A percentile compares a stretch with the other conserved stretches of the same genome.
Conservation (phyloP, 306 rosid species). For the Pyrus pyrifolia region DNA sequence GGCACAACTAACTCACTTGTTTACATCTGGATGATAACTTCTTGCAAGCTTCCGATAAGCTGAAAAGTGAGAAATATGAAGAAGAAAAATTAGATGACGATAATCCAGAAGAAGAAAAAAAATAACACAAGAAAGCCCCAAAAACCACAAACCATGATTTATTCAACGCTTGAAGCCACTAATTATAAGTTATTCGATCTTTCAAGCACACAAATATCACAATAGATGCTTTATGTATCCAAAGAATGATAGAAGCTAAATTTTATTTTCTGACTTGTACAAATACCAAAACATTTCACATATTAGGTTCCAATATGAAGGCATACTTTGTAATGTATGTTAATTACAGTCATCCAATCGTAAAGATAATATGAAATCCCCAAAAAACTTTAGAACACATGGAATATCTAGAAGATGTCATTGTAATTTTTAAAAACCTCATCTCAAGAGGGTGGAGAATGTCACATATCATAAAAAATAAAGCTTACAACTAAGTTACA, state of each 20-base stretch:
- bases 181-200: neutral
- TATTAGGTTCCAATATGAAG: neutral
- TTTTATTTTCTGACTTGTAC: neutral
- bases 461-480: neutral
- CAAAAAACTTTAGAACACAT: neutral
- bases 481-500: neutral
- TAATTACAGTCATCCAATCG: neutral
- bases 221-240: too few relatives aligned
- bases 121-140: neutral
- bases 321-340: neutral
- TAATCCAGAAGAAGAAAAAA: neutral
- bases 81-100: neutral
- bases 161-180: neutral
- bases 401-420: neutral
- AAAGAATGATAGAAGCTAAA: neutral
- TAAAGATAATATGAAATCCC: neutral
- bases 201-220: neutral
- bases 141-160: neutral
- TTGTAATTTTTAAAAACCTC: neutral
- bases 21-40: slow-evolving; percentile 91
- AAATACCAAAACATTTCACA: neutral
- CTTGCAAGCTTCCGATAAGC: slow-evolving; percentile 98
- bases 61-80: slow-evolving; percentile 35
- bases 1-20: slow-evolving; percentile 59
- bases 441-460: neutral